Evolutionary conservation across 192 early-diverging fungal species (phyloP).

Genomic region (Neocallimastix lanati): DNA sequence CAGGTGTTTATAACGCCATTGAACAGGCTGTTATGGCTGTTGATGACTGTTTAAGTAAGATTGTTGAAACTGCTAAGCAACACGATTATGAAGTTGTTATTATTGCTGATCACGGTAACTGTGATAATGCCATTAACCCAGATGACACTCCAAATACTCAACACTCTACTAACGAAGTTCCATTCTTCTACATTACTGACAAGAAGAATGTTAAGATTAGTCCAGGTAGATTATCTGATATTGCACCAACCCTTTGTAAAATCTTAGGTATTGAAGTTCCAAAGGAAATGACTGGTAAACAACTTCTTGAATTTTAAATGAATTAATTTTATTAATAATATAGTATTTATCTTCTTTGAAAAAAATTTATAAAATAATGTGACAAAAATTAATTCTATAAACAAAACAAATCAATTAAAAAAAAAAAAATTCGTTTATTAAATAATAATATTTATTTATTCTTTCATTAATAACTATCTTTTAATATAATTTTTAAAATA

Average conservation of each 20-base stretch:
- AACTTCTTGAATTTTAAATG: background rate
- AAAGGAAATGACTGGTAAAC: slow-evolving; percentile 80
- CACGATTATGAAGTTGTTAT: slow-evolving; percentile 81
- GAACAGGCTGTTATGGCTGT: slow-evolving; percentile 82
- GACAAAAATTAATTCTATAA: too few species aligned
- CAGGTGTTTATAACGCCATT: slow-evolving; percentile 83
- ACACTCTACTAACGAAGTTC: slow-evolving; percentile 58
- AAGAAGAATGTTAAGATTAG: slow-evolving; percentile 4
- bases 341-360: background rate
- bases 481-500: too few species aligned
- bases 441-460: too few species aligned
- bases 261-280: slow-evolving; percentile 84
- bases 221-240: slow-evolving; percentile 73
- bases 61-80: slow-evolving; percentile 80
- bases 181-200: background rate
- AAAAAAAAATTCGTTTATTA: too few species aligned
- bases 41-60: slow-evolving; percentile 81
- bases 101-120: slow-evolving; percentile 98
- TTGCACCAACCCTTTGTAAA: slow-evolving; percentile 85
- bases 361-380: too few species aligned
- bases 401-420: too few species aligned
- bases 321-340: background rate
- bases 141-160: slow-evolving; percentile 89
- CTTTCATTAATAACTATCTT: too few species aligned
- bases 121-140: slow-evolving; percentile 89